phyloP scores from a whole-genome alignment of 192 early-diverging fungal species.

The Backusella psychrophila region DNA sequence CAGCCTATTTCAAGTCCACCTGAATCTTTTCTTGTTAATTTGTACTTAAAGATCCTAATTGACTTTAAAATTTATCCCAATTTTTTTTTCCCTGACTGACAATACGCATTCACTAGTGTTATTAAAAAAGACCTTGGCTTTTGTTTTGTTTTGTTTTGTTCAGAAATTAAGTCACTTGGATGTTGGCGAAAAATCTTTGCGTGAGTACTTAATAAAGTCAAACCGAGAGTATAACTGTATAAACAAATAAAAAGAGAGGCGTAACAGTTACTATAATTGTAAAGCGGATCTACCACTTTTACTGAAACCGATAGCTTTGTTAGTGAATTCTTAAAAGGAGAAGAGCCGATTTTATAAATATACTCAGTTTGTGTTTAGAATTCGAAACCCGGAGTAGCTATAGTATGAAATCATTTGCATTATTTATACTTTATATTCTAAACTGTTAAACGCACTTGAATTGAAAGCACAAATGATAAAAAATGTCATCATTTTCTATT shows the following conservation, averaged over 20 bases:
- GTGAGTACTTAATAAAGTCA: background rate
- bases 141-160: no score
- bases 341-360: slow-evolving; percentile 1
- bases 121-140: no score
- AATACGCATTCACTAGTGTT: no score
- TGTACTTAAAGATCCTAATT: background rate
- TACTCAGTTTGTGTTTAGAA: background rate
- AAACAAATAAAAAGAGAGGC: background rate
- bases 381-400: background rate
- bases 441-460: background rate
- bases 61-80: background rate
- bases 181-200: background rate
- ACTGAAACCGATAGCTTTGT: background rate
- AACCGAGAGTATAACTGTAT: background rate
- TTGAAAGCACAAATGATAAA: background rate
- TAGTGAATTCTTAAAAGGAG: background rate
- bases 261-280: background rate
- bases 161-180: background rate
- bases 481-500: background rate
- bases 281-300: background rate
- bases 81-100: background rate
- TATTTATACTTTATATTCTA: background rate
- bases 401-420: background rate
- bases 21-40: background rate
- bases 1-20: no score